A percentile compares a stretch with the other conserved stretches of the same genome.
Conservation (phyloP, 192 early-diverging fungal genomes). For the Coemansia sp. region DNA sequence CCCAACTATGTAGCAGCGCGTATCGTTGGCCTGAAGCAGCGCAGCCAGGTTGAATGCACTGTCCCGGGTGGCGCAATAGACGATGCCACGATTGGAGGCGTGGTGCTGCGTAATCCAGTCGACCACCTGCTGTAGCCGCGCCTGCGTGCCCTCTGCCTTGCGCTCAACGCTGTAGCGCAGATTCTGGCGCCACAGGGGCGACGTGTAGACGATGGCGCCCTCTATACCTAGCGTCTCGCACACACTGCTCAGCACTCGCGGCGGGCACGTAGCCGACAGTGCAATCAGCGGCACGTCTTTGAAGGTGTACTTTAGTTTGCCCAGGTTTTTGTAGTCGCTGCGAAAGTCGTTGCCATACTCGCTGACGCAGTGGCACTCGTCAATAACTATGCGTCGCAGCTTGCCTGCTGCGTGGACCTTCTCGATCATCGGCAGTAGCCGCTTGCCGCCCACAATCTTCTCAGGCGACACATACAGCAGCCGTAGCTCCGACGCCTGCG, state of each 20-base stretch:
- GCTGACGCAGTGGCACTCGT: conserved; percentile 57
- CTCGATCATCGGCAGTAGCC: conserved; percentile 41
- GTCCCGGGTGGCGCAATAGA: conserved; percentile 67
- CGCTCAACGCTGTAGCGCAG: conserved; percentile 60
- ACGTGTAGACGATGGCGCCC: conserved; percentile 57
- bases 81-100: conserved; percentile 56
- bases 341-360: conserved; percentile 59
- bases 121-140: conserved; percentile 51
- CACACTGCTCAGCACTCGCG: conserved; percentile 54
- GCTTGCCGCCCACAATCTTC: conserved; percentile 50
- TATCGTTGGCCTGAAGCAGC: conserved; percentile 52
- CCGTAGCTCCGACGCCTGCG: conserved; percentile 11
- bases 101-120: conserved; percentile 59
- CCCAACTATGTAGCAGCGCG: conserved; percentile 48
- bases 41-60: conserved; percentile 58
- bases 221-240: conserved; percentile 54
- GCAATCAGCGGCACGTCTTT: conserved; percentile 68
- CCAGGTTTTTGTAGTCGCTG: conserved; percentile 53
- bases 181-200: conserved; percentile 63
- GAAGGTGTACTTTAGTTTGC: conserved; percentile 56
- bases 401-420: conserved; percentile 38
- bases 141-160: conserved; percentile 38
- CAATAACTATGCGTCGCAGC: conserved; percentile 51
- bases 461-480: conserved; percentile 57
- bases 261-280: conserved; percentile 72